These are phyloP conservation scores for Apiospora phragmitis DNA, from an alignment of 2,329 filamentous ascomycete genomes.

Conservation along the genomic window DNA sequence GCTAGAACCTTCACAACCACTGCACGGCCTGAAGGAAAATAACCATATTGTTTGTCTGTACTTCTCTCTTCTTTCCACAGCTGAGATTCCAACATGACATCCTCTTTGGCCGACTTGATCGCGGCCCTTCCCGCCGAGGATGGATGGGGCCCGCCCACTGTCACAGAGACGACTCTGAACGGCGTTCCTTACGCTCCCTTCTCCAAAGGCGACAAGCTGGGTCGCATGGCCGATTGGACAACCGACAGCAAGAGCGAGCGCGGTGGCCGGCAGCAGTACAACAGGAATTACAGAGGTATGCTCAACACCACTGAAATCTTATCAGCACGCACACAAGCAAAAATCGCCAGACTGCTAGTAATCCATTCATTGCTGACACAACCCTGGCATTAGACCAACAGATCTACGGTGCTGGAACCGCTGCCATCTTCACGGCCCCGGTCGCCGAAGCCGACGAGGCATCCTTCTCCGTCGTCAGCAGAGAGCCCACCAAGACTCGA, in stretches of 20 bases:
- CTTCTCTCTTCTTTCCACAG: not conserved
- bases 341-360: not conserved
- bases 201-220: constrained; percentile 97
- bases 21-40: not conserved
- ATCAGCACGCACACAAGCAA: not conserved
- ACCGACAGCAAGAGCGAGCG: constrained; percentile 82
- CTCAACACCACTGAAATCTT: not conserved
- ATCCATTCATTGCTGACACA: not conserved
- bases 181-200: constrained; percentile 97
- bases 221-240: constrained; percentile 99
- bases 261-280: constrained; percentile 84
- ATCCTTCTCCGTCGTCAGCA: constrained; percentile 97
- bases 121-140: constrained; percentile 72
- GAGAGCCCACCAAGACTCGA: constrained; percentile 80
- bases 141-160: constrained; percentile 84
- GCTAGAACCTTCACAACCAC: constrained; percentile 3
- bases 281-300: constrained; percentile 88
- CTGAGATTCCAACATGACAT: not conserved
- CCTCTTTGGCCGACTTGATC: constrained; percentile 58
- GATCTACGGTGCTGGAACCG: constrained; percentile 89
- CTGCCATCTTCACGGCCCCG: constrained; percentile 85
- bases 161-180: constrained; percentile 84
- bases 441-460: constrained; percentile 87
- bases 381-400: constrained; percentile 74
- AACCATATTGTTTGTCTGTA: not conserved